phyloP scores from a whole-genome alignment of 768 basidiomycete genomes.

The Leccinum ochraceum region DNA sequence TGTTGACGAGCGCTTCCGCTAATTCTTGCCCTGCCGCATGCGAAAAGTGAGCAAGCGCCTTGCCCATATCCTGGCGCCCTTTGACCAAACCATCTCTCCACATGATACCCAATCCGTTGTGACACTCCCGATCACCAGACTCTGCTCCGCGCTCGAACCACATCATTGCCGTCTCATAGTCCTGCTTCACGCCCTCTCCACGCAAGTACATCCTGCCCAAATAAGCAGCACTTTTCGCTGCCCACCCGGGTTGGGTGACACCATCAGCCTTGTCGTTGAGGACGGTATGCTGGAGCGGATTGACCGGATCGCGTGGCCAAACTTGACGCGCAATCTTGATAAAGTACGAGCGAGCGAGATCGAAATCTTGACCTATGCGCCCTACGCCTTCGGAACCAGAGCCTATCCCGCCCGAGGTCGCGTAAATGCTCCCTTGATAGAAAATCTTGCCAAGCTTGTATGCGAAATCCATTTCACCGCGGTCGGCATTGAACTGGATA shows the following conservation, averaged over 20 bases:
- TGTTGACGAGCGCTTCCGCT: slow-evolving; percentile 88
- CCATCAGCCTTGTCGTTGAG: slow-evolving; percentile 50
- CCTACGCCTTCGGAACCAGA: slow-evolving; percentile 94
- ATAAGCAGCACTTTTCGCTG: slow-evolving; percentile 82
- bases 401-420: slow-evolving; percentile 71
- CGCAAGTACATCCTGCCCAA: slow-evolving; percentile 92
- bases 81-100: slow-evolving; percentile 84
- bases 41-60: slow-evolving; percentile 66
- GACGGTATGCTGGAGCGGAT: slow-evolving; percentile 48
- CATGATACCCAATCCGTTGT: slow-evolving; percentile 90
- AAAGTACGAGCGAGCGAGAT: slow-evolving; percentile 81
- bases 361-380: slow-evolving; percentile 78
- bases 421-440: slow-evolving; percentile 94
- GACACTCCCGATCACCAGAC: slow-evolving; percentile 83
- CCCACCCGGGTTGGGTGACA: slow-evolving; percentile 54
- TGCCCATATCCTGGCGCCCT: slow-evolving; percentile 64
- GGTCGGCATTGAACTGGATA: slow-evolving; percentile 88
- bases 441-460: slow-evolving; percentile 94
- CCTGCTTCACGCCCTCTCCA: slow-evolving; percentile 86
- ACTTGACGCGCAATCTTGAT: slow-evolving; percentile 75
- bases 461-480: slow-evolving; percentile 86
- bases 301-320: slow-evolving; percentile 82
- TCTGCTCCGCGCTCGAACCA: slow-evolving; percentile 92
- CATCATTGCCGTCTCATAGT: slow-evolving; percentile 75
- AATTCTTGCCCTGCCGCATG: slow-evolving; percentile 85